Evolutionary conservation across 1,284 basidiomycete species (phyloP), one percentile per base, ranked within the genome.

Genomic region (Wolfiporia cocos): DNA sequence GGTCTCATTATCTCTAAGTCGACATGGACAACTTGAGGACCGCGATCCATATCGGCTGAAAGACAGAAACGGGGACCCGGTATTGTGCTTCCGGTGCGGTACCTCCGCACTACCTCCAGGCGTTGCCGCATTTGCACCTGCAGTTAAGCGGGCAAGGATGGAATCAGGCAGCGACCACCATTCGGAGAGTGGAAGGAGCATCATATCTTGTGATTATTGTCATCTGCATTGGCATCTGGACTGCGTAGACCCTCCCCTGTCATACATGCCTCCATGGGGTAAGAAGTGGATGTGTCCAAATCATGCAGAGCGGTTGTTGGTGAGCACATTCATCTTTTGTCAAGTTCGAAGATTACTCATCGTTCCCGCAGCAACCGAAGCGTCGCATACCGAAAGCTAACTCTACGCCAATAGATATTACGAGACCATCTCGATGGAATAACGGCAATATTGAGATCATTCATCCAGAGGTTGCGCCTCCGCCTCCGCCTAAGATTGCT

Each of bases 201-300:
- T 98, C 37, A 72, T 97, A 48, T 90, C 91, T 26, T 99, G 95
- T 65, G 96, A 99, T 67, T 93, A 94, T 59, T 99, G 96, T 66
- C 74, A 77, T 44, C 74, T 95, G 43, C 89, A 95, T 63, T 99
- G 95, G 91, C 95, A 99, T 62, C 76, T 98, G 42, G 95, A 99
- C 62, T 99, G 95, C 58, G 70, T 99, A 24, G 84, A 89, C 54
- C 96, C 95, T 15, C 95, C 96, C 2, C 69, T 97, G 52, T 72
- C 85, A 17, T 74, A 74, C 34, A 85, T 98, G 78, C 96, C 96
- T 3, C 76, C 85, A 20, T 79, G 86, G 43, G 81, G 80, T 50
- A 85, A 85, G 67, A 96, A 94, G 64, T 99, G 96, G 95, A 97
- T 95, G 91, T 99, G 95, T 65, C 96, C 96, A 2, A 92, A 93